Conservation (phyloP, 202 grass and related monocot genomes). For the Brachypodium distachyon region DNA sequence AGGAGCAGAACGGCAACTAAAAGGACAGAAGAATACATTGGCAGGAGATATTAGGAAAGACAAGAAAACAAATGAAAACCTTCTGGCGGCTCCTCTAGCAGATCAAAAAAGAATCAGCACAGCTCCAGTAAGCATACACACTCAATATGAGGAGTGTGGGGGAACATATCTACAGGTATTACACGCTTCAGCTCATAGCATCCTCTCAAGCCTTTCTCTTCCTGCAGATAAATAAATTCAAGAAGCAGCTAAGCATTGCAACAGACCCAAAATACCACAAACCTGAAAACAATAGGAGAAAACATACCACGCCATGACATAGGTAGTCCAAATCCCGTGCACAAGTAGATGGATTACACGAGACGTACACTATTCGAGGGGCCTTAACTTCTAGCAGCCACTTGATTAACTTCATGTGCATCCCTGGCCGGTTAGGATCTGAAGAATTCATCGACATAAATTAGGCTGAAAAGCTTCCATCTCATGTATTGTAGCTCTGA, state of each 20-base stretch:
- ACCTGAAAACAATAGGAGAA: not conserved
- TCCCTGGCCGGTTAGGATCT: conserved; percentile 92
- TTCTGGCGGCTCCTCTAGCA: not conserved
- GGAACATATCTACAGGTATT: conserved; percentile 92
- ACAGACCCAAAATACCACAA: not conserved
- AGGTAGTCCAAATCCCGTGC: conserved; percentile 91
- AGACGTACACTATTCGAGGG: conserved; percentile 72
- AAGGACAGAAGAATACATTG: not conserved
- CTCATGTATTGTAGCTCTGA: not conserved
- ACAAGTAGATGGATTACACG: conserved; percentile 88
- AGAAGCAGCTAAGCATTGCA: conserved; percentile 4
- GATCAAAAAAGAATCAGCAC: conserved; percentile 17
- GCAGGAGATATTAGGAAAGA: not conserved
- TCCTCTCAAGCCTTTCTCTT: conserved; percentile 51
- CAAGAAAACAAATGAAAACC: not conserved
- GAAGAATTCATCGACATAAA: conserved; percentile 34
- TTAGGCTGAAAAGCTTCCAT: not conserved
- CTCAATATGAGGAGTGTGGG: conserved; percentile 92
- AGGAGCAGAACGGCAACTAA: not conserved
- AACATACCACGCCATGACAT: conserved; percentile 79
- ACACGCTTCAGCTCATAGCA: conserved; percentile 67
- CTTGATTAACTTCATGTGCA: conserved; percentile 97
- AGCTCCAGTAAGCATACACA: conserved; percentile 89
- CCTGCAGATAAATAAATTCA: conserved; percentile 32
- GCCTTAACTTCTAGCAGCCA: conserved; percentile 83